Percentiles rank a stretch among this genome's conserved stretches.
Conservation (phyloP, 176 grass and related monocot genomes). For the Coix lacrymajobi region DNA sequence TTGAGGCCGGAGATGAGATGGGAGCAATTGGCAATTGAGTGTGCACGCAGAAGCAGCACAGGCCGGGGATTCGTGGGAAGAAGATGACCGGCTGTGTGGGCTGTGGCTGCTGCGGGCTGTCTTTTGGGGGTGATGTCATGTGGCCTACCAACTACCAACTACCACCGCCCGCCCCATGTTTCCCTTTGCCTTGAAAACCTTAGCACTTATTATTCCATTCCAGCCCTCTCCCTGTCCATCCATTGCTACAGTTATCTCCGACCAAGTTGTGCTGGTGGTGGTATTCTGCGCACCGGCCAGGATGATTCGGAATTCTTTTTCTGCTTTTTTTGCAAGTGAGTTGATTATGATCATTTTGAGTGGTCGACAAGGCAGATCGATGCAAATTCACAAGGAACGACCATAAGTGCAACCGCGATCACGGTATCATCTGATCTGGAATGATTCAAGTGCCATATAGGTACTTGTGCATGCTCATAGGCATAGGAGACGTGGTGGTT, state of each 20-base stretch:
- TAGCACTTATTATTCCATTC: background rate
- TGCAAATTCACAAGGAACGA: slow-evolving; percentile 1
- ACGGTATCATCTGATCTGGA: background rate
- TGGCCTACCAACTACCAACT: slow-evolving; percentile 53
- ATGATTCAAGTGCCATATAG: slow-evolving; percentile 4
- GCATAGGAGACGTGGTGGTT: background rate
- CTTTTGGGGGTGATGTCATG: slow-evolving; percentile 47
- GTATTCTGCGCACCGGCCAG: background rate
- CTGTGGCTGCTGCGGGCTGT: background rate
- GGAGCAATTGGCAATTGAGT: slow-evolving; percentile 20
- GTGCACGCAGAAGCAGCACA: slow-evolving; percentile 15
- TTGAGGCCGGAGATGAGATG: slow-evolving; percentile 6
- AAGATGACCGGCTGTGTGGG: no score
- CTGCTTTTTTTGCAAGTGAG: background rate
- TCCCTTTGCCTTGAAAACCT: background rate
- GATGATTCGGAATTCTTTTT: slow-evolving; percentile 22
- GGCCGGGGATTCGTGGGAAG: slow-evolving; percentile 14
- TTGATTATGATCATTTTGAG: background rate
- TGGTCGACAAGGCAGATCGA: background rate
- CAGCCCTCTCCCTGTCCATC: slow-evolving; percentile 18
- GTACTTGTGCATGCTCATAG: background rate
- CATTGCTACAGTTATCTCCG: slow-evolving; percentile 1
- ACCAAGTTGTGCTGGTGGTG: slow-evolving; percentile 17
- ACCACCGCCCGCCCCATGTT: slow-evolving; percentile 34
- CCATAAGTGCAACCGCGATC: background rate